Base-by-base conservation (phyloP, 495 filamentous ascomycete genomes). In the Aspergillus saccharolyticus region DNA sequence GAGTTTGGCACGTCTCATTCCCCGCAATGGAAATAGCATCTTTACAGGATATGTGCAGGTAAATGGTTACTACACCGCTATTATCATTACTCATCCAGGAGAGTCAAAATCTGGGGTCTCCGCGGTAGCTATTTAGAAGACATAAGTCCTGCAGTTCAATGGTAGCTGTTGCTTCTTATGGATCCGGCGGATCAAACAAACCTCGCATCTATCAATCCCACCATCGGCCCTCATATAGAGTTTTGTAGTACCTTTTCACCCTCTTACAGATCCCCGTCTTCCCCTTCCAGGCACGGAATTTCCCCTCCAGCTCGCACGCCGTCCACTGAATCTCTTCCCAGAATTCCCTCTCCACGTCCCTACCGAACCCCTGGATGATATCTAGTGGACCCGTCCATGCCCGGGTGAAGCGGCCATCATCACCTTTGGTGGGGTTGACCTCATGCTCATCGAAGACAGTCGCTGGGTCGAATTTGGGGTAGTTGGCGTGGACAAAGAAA, bases 401-500 rank as follows among this genome's bases (percentile, higher is more conserved):
- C 9, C 76, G 68, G 8, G 68, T 73, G 39, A 68, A 72, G 19
- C 61, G 67, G 0, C 74, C 72, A 44, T 73, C 68, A 19, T 72
- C 65, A 2, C 66, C 64, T 22, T 67, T 68, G 5, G 70, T 65
- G 0, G 68, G 70, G 22, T 69, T 72, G 44, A 72, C 70, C 1
- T 50, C 66, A n/a, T 70, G 66, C 25, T 69, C 56, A 20, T 60
- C 58, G 50, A 75, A 77, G n/a, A 77, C 58, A 0, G 73, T 75
- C 14, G 72, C 68, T 10, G 79, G 78, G 61, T 82, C 76, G 56
- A 80, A 74, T 57, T 80, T 80, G 39, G 75, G 74, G 47, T 67
- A 76, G 56, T 78, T 79, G 59, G 74, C 74, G 62, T 81, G 79
- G 39, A 78, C 68, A 66, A 79, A 80, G 62, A 80, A 75, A n/a